Evolutionary conservation across 108 stramenopile species (phyloP), one percentile per base, ranked within the genome.

Genomic region (Pseudonitzschia delicatissima): DNA sequence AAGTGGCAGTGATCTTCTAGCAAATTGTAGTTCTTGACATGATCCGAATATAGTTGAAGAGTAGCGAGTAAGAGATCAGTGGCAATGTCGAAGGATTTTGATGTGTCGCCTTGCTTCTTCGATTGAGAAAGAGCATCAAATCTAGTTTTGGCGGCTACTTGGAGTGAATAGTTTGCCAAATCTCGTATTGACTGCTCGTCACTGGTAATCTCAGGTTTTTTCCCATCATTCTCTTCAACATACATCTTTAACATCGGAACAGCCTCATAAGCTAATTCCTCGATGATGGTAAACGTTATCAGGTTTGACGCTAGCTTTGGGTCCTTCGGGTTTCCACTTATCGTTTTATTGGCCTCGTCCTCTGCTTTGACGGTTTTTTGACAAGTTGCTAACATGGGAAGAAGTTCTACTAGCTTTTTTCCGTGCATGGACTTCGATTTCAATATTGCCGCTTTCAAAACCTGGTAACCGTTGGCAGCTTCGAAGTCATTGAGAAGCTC

Each of bases 11-110:
- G 68, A 4, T 82, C 84, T 80, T 97, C 96, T 31, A 97, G 80
- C 37, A 88, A 62, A 27, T 82, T 81, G 69, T 94, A 97, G 52
- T 96, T 97, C 34, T 77, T 71, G 49, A 94, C 77, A 57, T 97
- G 94, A 57, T 94, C 91, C 17, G 94, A 95, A 68, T 95, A 97
- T 28, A 97, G 57, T 39, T 95, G 92, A 39, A 97, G 79, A 9
- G 83, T 85, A 4, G 87, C 76, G 60, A 91, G 84, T 45, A 94
- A 77, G 21, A 96, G 78, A 69, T 94, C 87, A 9, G 72, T 79
- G 45, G 66, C 74, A 4, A 73, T 17, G 64, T 76, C 71, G 29
- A 77, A 68, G 23, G 29, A 9, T 27, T 40, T 29, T 45, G 73
- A 62, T 49, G 47, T 66, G 48, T 80, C 61, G 25, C 21, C 18